Percentiles rank a stretch among this genome's conserved stretches.
These are phyloP conservation scores for Kwoniella dendrophila DNA, from an alignment of 768 basidiomycete species.

Conservation along the genomic window DNA sequence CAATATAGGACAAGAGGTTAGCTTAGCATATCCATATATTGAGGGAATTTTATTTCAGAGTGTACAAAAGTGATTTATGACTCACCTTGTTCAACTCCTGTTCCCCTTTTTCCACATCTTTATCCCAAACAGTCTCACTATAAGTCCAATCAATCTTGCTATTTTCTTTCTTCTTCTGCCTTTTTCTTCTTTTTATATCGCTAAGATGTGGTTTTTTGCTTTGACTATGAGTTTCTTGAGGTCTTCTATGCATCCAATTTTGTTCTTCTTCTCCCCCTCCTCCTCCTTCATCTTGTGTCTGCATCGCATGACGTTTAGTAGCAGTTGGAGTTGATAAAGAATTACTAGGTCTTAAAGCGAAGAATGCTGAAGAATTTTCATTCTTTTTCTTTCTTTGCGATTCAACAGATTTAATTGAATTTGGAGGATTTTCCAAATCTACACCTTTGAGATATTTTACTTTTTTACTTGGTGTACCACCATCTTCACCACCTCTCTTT, in stretches of 20 bases:
- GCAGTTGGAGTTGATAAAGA: background rate
- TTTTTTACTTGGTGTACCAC: slow-evolving; percentile 39
- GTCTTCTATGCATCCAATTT: slow-evolving; percentile 15
- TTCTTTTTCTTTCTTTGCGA: slow-evolving; percentile 10
- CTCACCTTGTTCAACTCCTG: slow-evolving; percentile 21
- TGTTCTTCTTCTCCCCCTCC: slow-evolving; percentile 1
- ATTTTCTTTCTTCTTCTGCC: slow-evolving; percentile 12
- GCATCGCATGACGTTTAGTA: background rate
- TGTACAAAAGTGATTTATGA: background rate
- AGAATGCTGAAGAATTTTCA: slow-evolving; percentile 24
- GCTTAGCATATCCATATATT: background rate
- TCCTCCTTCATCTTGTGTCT: background rate
- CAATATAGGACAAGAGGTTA: background rate
- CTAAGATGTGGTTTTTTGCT: background rate
- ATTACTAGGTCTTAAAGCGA: slow-evolving; percentile 35
- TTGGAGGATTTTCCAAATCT: slow-evolving; percentile 23
- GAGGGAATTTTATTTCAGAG: background rate
- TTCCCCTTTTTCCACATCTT: background rate
- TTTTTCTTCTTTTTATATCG: background rate
- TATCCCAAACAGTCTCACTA: slow-evolving; percentile 35
- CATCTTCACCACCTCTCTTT: slow-evolving; percentile 6
- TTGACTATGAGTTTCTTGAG: slow-evolving; percentile 11
- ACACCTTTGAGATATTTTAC: slow-evolving; percentile 27
- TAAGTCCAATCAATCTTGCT: slow-evolving; percentile 42
- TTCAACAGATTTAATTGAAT: background rate